phyloP scores from a whole-genome alignment of 2,329 filamentous ascomycete genomes.

The Geosmithia morbida region DNA sequence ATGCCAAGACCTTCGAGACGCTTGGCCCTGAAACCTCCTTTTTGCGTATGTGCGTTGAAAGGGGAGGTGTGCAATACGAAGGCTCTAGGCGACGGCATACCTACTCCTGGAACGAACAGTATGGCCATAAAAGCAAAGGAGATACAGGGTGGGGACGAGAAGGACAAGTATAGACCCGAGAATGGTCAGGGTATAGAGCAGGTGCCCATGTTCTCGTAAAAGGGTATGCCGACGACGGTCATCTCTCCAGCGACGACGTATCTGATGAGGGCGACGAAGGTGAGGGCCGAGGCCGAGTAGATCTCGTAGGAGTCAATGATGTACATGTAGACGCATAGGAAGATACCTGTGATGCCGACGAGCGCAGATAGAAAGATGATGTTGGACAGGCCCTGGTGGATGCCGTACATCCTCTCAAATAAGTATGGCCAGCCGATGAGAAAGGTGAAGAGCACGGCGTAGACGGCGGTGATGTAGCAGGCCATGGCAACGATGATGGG shows the following conservation, averaged over 20 bases:
- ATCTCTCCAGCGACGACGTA: slow-evolving; percentile 17
- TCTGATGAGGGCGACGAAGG: slow-evolving; percentile 14
- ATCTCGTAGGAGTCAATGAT: slow-evolving; percentile 19
- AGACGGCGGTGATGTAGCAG: slow-evolving; percentile 35
- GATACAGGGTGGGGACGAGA: slow-evolving; percentile 14
- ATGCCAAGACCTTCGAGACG: background rate
- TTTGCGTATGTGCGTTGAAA: background rate
- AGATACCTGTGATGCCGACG: slow-evolving; percentile 26
- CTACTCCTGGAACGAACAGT: background rate
- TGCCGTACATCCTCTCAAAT: slow-evolving; percentile 26
- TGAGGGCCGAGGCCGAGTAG: slow-evolving; percentile 16
- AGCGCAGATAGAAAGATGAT: slow-evolving; percentile 28
- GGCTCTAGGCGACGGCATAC: background rate
- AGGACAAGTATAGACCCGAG: slow-evolving; percentile 13
- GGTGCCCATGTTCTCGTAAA: slow-evolving; percentile 17
- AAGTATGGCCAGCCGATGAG: slow-evolving; percentile 35
- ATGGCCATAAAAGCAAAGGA: slow-evolving; percentile 10
- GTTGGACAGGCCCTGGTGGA: slow-evolving; percentile 24
- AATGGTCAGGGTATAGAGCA: slow-evolving; percentile 17
- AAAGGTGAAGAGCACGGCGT: slow-evolving; percentile 38
- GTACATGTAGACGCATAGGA: slow-evolving; percentile 18
- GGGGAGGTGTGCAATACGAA: background rate
- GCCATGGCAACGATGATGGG: slow-evolving; percentile 26
- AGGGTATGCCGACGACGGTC: slow-evolving; percentile 17
- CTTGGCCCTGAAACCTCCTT: background rate